A percentile compares a stretch with the other conserved stretches of the same genome.
These are phyloP conservation scores for Ganoderma sinense DNA, from an alignment of 1,284 basidiomycete genomes.

Conservation along the genomic window DNA sequence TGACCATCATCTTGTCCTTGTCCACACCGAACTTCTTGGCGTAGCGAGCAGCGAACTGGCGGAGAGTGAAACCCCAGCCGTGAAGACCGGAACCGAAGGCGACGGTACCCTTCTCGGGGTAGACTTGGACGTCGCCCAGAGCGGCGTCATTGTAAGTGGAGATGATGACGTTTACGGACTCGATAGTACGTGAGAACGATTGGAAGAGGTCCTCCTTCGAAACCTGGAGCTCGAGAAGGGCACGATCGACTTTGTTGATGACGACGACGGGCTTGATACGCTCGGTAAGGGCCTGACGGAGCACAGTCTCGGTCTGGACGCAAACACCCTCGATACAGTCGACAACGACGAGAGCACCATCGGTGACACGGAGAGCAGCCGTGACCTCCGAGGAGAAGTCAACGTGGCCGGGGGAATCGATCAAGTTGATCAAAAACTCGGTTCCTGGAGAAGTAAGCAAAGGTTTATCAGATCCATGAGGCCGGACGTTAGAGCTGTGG, in stretches of 20 bases:
- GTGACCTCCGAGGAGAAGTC: slow-evolving; percentile 99
- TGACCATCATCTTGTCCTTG: slow-evolving; percentile 98
- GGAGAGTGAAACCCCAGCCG: slow-evolving; percentile 99
- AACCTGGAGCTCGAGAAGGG: slow-evolving; percentile 98
- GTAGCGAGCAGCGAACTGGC: slow-evolving; percentile 96
- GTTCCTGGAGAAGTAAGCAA: slow-evolving; percentile 60
- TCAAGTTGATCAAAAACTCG: slow-evolving; percentile 99
- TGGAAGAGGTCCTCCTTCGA: slow-evolving; percentile 98
- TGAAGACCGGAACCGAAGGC: slow-evolving; percentile 99
- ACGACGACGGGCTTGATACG: slow-evolving; percentile 99
- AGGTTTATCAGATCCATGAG: slow-evolving; percentile 35
- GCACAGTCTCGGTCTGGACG: slow-evolving; percentile 99
- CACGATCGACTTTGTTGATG: slow-evolving; percentile 99
- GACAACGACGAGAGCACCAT: slow-evolving; percentile 98
- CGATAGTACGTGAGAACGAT: slow-evolving; percentile 97
- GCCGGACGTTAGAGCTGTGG: slow-evolving; percentile 26
- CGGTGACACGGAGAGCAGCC: slow-evolving; percentile 99
- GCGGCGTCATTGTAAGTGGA: slow-evolving; percentile 96
- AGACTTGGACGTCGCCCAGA: slow-evolving; percentile 99
- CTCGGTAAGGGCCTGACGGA: slow-evolving; percentile 97
- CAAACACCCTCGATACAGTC: slow-evolving; percentile 99
- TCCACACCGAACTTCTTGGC: slow-evolving; percentile 99
- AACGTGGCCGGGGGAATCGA: slow-evolving; percentile 99
- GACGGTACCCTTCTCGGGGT: slow-evolving; percentile 98
- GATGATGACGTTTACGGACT: slow-evolving; percentile 98